phyloP scores from a whole-genome alignment of 371 early-diverging fungal genomes.

The Actinomortierella wolfii region DNA sequence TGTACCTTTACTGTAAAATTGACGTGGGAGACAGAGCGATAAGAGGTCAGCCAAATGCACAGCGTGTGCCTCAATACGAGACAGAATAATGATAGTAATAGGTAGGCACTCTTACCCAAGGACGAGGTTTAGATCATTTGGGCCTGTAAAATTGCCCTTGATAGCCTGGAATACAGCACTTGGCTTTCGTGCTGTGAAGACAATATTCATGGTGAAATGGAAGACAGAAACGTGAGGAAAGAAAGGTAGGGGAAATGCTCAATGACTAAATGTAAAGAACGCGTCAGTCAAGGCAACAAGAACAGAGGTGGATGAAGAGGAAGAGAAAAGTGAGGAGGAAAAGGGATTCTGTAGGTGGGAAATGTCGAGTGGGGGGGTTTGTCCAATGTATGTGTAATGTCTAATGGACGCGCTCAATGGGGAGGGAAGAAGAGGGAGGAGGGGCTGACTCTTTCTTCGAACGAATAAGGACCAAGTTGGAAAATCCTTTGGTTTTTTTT shows the following conservation, averaged over 20 bases:
- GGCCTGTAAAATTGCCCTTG: constrained; percentile 69
- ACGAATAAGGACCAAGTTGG: background rate
- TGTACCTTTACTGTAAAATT: constrained; percentile 63
- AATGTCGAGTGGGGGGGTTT: background rate
- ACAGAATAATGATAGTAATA: too few relatives aligned
- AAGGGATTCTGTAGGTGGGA: background rate
- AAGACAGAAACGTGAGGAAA: background rate
- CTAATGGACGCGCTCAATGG: background rate
- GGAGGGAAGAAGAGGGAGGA: background rate
- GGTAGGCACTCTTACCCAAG: constrained; percentile 71
- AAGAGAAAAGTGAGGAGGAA: background rate
- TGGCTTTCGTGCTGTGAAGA: constrained; percentile 59
- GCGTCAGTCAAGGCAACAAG: background rate
- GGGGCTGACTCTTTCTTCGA: background rate
- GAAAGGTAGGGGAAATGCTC: background rate
- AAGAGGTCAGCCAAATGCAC: too few relatives aligned
- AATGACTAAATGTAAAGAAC: background rate
- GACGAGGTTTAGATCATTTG: constrained; percentile 68
- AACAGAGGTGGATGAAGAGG: background rate
- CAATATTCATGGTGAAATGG: constrained; percentile 28
- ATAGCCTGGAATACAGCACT: constrained; percentile 60
- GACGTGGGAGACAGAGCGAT: too few relatives aligned
- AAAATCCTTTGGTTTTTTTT: constrained; percentile 2
- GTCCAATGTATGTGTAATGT: background rate
- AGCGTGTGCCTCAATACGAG: too few relatives aligned